phyloP scores from a whole-genome alignment of 129 eudicot species.

The Pulicaria dysenterica region DNA sequence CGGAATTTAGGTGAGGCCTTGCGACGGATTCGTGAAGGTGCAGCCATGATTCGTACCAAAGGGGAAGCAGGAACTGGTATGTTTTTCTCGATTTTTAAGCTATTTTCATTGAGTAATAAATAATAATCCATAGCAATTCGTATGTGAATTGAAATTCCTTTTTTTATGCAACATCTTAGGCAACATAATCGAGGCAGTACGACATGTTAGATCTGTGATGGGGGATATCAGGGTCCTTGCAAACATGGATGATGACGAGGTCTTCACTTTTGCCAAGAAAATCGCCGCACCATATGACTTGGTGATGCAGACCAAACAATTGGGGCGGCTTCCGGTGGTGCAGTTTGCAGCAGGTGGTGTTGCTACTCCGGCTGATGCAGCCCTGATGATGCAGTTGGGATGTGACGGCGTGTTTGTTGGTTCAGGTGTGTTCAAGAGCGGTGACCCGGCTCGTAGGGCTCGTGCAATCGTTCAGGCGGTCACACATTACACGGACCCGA shows the following conservation, averaged over 20 bases:
- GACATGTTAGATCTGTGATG: constrained; percentile 49
- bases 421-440: constrained; percentile 56
- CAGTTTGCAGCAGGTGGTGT: constrained; percentile 59
- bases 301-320: constrained; percentile 55
- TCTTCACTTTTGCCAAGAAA: constrained; percentile 46
- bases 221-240: constrained; percentile 48
- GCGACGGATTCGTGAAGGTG: constrained; percentile 46
- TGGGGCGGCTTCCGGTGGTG: constrained; percentile 55
- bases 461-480: constrained; percentile 90
- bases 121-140: no score
- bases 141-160: not conserved
- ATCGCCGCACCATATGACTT: constrained; percentile 45
- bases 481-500: constrained; percentile 78
- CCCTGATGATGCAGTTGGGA: constrained; percentile 54
- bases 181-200: constrained; percentile 51
- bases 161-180: constrained; percentile 18
- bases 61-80: constrained; percentile 54
- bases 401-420: constrained; percentile 58
- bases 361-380: constrained; percentile 55
- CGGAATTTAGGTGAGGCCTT: constrained; percentile 47
- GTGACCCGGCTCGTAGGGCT: constrained; percentile 69
- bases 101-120: not conserved
- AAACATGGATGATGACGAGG: constrained; percentile 57
- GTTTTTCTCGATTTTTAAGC: not conserved
- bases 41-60: constrained; percentile 53